phyloP scores from a whole-genome alignment of 139 green algal genomes.

The Micractinium conductrix region DNA sequence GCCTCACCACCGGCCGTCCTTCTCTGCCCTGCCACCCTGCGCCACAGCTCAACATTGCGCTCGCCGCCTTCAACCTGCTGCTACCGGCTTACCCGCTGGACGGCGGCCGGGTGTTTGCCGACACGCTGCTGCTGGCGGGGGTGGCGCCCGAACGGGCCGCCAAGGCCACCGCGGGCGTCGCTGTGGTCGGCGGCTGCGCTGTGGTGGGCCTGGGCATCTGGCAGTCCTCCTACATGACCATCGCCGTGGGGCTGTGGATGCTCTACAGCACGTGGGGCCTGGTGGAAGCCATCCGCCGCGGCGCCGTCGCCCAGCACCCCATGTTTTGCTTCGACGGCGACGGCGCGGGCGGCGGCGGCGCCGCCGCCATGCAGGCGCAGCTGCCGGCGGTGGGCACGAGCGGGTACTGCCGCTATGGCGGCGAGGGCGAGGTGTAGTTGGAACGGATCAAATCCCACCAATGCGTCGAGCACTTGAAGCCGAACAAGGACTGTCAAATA shows the following conservation, averaged over 20 bases:
- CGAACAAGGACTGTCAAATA: too few species aligned
- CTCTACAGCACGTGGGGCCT: constrained; percentile 55
- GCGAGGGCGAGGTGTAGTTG: not conserved
- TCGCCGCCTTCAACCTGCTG: constrained; percentile 82
- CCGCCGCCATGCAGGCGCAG: not conserved
- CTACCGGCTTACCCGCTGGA: constrained; percentile 84
- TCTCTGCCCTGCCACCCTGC: not conserved
- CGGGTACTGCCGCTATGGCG: constrained; percentile 2
- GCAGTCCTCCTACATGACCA: not conserved
- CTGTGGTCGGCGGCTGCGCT: constrained; percentile 30
- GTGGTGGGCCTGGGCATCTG: constrained; percentile 25
- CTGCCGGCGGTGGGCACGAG: not conserved
- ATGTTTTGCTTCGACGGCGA: constrained; percentile 50
- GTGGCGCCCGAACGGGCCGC: constrained; percentile 33
- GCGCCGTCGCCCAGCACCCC: constrained; percentile 56
- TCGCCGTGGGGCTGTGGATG: constrained; percentile 41
- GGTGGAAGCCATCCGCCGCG: constrained; percentile 39
- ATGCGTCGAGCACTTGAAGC: too few species aligned
- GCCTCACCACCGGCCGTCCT: not conserved
- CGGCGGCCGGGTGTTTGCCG: constrained; percentile 64
- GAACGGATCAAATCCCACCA: too few species aligned
- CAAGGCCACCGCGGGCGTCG: constrained; percentile 45
- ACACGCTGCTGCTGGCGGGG: constrained; percentile 59
- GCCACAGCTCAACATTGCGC: constrained; percentile 67
- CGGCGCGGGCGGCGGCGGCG: not conserved